Evolutionary conservation across 176 grass and related monocot genomes (phyloP), one percentile per base, ranked within the genome.

Genomic region (Lolium rigidum): DNA sequence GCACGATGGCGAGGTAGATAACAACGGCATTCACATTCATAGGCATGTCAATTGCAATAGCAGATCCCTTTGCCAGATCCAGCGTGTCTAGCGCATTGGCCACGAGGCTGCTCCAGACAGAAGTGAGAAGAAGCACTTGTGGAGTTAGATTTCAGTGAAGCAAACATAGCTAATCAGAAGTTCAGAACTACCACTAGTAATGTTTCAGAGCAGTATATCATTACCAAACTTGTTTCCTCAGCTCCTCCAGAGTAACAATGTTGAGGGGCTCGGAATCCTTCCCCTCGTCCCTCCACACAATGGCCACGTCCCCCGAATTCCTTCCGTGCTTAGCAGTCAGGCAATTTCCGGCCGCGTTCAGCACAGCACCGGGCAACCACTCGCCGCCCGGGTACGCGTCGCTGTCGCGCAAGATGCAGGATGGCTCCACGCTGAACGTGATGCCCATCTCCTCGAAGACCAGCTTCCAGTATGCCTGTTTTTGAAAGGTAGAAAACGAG

Each of bases 1-100:
- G 85, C 61, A 95, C 86, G 17, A 95, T 92, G 0, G 93, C 93
- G 25, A 98, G 96, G 88, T 98, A 98, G 73, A 95, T 92, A 46
- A 90, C 70, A 59, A 98, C 93, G 77, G 93, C 84, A 87, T 83
- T 90, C n/a, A 90, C 86, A 90, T 86, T 92, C 96, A 95, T 98
- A 47, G 91, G 96, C 96, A 98, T 95, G 88, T 94, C 96, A 70
- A 98, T 94, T 65, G 96, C 96, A 84, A 98, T 89, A 51, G 96
- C 86, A 75, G 96, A 98, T 80, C 88, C 90, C 86, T 98, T 95
- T 79, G 85, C 84, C 84, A 98, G 93, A 61, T 79, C 68, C 71
- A 98, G 46, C 5, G 80, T 67, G 81, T 98, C 96, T 65, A 98
- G 69, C 12, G 93, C 96, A 85, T 94, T 98, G 24, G 96, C 92